Base-by-base conservation (phyloP, 169 alveolate species). In the Theileria luwenshuni region DNA sequence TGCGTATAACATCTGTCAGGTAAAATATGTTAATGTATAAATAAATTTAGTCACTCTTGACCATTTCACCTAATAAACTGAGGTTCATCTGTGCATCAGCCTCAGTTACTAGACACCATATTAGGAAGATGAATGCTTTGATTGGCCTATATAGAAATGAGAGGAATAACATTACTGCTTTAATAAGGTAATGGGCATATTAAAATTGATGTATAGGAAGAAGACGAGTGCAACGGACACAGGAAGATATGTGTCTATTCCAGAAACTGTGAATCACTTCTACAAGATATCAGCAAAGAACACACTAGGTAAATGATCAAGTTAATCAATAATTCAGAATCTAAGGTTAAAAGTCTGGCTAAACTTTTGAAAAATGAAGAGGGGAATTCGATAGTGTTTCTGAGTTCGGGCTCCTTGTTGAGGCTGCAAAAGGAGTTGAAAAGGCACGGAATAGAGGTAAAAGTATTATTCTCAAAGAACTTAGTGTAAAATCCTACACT, bases 21-120 rank as follows among this genome's bases (percentile, higher is more conserved):
- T 79, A 43, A 27, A 13, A 30, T 68, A 49, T 8, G 27, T 23
- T 25, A 0, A 15, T 42, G 3, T 0, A 15, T n/a, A 13, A 65
- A 45, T 28, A 42, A 0, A 63, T 33, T 13, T 72, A 81, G 89
- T 35, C 89, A 8, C 32, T 81, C 30, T 51, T 81, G 23, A 42
- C 86, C 2, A 38, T 74, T 28, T 68, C 80, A 3, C 77, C 77
- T 5, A 81, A 74, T 43, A 70, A 76, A 33, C 43, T 74, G 21
- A 83, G 69, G 58, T 42, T 81, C 15, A 75, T 81, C 6, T 83
- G 85, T 0, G 89, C 89, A 8, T 81, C 89, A 1, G 89, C 89
- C 12, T 73, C 89, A 2, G 49, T 81, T 5, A 54, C 84, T 17
- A 25, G 89, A 38, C n/a, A 52, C n/a, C 84, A 73, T 38, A 74